A percentile compares a stretch with the other conserved stretches of the same genome.
phyloP scores from a whole-genome alignment of 2,329 filamentous ascomycete species.

The Cercospora sojina region DNA sequence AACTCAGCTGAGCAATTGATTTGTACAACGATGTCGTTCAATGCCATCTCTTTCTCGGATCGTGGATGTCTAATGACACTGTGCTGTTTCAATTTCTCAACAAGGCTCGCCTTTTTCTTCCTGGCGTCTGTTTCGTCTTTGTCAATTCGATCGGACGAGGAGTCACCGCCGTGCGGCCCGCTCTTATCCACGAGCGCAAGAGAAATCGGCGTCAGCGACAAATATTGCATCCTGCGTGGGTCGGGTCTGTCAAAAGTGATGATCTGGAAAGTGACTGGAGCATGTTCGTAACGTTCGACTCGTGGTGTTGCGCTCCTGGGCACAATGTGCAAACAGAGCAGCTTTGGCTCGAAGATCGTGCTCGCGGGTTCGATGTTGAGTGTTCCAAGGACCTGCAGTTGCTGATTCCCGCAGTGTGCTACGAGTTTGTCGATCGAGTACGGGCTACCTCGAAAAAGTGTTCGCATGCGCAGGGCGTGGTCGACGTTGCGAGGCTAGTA shows the following conservation, averaged over 20 bases:
- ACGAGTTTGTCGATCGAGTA: conserved; percentile 80
- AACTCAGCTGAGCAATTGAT: conserved; percentile 96
- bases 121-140: conserved; percentile 69
- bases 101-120: conserved; percentile 63
- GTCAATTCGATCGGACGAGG: conserved; percentile 60
- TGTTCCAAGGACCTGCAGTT: conserved; percentile 81
- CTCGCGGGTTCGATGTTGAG: conserved; percentile 63
- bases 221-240: conserved; percentile 90
- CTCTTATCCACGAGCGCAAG: conserved; percentile 77
- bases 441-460: conserved; percentile 76
- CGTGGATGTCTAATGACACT: conserved; percentile 74
- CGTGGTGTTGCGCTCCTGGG: conserved; percentile 59
- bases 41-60: conserved; percentile 77
- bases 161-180: conserved; percentile 39
- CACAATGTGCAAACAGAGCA: conserved; percentile 62
- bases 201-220: conserved; percentile 85
- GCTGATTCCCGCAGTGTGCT: conserved; percentile 76
- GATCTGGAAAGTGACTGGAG: conserved; percentile 74
- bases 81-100: conserved; percentile 85
- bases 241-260: conserved; percentile 85
- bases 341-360: conserved; percentile 62
- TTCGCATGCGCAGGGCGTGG: conserved; percentile 78
- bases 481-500: conserved; percentile 74
- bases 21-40: conserved; percentile 82
- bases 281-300: conserved; percentile 66